Percentiles rank a stretch among this genome's conserved stretches.
Evolutionary conservation across 257 asterid genomes (phyloP).

Genomic region (Leonotis leonurus): DNA sequence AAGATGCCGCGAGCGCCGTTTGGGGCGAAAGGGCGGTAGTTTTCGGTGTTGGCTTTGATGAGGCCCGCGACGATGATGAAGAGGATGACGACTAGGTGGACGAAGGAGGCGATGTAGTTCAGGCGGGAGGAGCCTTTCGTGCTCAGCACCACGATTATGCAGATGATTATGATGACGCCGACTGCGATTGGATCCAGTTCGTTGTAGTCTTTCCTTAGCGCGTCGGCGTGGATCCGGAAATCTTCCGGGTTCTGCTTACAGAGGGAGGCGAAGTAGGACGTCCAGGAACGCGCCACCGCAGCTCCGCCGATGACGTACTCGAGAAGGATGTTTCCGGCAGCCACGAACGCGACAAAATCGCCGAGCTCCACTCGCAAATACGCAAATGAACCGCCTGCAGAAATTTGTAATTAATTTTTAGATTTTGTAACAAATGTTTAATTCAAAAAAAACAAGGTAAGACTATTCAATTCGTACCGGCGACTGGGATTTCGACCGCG

Average conservation of each 20-base stretch:
- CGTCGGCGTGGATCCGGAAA: conserved; percentile 32
- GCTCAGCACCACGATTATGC: conserved; percentile 39
- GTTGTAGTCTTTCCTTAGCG: conserved; percentile 29
- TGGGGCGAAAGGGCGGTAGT: conserved; percentile 31
- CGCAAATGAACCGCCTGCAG: conserved; percentile 57
- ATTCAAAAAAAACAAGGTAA: too few relatives aligned
- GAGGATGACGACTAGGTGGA: conserved; percentile 34
- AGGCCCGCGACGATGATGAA: conserved; percentile 50
- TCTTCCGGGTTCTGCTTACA: conserved; percentile 28
- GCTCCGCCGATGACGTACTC: conserved; percentile 48
- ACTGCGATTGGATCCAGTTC: conserved; percentile 49
- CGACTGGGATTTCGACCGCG: conserved; percentile 83
- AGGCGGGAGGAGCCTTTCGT: conserved; percentile 54
- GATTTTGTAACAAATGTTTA: too few relatives aligned
- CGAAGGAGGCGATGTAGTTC: conserved; percentile 47
- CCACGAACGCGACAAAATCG: conserved; percentile 48
- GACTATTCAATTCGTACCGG: too few relatives aligned
- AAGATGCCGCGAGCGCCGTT: conserved; percentile 38
- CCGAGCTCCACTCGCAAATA: conserved; percentile 55
- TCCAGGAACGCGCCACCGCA: conserved; percentile 58
- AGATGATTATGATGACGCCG: conserved; percentile 23
- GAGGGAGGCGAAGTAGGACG: conserved; percentile 49
- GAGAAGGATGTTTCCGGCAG: conserved; percentile 52
- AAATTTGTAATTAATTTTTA: too few relatives aligned
- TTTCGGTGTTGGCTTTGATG: conserved; percentile 32